These are phyloP conservation scores for Hippophae gyantsensis DNA, from an alignment of 306 rosid species.

Conservation along the genomic window DNA sequence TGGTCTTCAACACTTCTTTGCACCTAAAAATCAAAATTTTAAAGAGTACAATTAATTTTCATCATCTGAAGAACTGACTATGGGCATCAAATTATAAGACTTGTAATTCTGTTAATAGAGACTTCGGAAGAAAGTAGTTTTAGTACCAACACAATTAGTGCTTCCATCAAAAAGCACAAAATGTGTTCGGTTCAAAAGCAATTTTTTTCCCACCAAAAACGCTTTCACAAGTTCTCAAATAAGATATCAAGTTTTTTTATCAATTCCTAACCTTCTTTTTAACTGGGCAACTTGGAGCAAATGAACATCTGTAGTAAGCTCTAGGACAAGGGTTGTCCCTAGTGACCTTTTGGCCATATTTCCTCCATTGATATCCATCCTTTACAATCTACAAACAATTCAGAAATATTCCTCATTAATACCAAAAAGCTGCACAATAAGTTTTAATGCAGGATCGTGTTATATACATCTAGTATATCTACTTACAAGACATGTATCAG, in stretches of 20 bases:
- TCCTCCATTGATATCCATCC: constrained; percentile 98
- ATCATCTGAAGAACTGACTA: no score
- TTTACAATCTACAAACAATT: constrained; percentile 56
- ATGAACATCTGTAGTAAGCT: constrained; percentile 98
- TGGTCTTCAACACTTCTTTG: constrained; percentile 97
- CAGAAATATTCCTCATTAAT: background rate
- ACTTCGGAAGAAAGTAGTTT: no score
- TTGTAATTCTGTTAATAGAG: no score
- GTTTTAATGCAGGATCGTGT: background rate
- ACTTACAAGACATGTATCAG: constrained; percentile 77
- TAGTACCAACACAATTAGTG: no score
- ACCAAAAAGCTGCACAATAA: no score
- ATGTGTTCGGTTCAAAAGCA: no score
- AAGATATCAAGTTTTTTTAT: no score
- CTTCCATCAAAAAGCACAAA: background rate
- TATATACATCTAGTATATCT: background rate
- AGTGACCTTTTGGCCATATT: constrained; percentile 96
- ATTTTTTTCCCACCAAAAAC: no score
- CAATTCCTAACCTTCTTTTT: constrained; percentile 71
- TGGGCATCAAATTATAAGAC: no score
- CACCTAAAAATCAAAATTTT: constrained; percentile 35
- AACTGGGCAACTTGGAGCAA: constrained; percentile 92
- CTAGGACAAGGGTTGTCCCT: constrained; percentile 97
- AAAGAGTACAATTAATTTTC: background rate
- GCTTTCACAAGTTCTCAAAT: no score